Percentiles rank a stretch among this genome's conserved stretches.
phyloP scores from a whole-genome alignment of 768 basidiomycete species.

The Serendipita indica region DNA sequence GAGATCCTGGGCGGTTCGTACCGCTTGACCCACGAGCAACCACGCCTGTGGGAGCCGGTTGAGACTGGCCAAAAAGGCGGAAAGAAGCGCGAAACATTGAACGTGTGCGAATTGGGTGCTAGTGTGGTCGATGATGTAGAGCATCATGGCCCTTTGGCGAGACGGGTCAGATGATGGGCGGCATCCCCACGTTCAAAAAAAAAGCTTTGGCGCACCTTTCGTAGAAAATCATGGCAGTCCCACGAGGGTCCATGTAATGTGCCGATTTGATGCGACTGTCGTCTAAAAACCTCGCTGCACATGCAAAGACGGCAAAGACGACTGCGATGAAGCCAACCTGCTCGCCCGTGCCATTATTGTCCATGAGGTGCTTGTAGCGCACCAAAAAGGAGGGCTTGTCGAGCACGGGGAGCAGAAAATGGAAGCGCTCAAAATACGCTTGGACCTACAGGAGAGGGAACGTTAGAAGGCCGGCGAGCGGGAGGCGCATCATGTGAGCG shows the following conservation, averaged over 20 bases:
- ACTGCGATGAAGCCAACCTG: constrained; percentile 64
- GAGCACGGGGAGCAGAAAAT: constrained; percentile 77
- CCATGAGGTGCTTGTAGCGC: constrained; percentile 62
- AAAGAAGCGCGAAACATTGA: constrained; percentile 78
- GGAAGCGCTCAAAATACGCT: constrained; percentile 74
- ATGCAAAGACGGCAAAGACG: constrained; percentile 82
- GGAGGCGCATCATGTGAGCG: not conserved
- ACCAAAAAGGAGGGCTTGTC: constrained; percentile 72
- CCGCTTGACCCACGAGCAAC: constrained; percentile 82
- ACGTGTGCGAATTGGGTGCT: constrained; percentile 76
- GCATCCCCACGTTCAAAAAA: not conserved
- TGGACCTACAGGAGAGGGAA: constrained; percentile 44
- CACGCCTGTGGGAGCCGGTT: constrained; percentile 91
- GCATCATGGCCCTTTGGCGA: constrained; percentile 54
- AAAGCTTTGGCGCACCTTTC: constrained; percentile 43
- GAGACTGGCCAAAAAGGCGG: constrained; percentile 75
- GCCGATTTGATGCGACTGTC: constrained; percentile 48
- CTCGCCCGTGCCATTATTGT: constrained; percentile 37
- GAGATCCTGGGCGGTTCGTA: constrained; percentile 79
- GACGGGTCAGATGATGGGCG: constrained; percentile 6
- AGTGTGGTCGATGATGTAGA: constrained; percentile 85
- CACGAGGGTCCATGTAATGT: constrained; percentile 55
- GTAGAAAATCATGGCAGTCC: constrained; percentile 81
- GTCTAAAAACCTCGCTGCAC: constrained; percentile 62
- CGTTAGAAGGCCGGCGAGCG: constrained; percentile 15